phyloP scores from a whole-genome alignment of 176 grass and related monocot genomes.

The Aegilops tauschii region DNA sequence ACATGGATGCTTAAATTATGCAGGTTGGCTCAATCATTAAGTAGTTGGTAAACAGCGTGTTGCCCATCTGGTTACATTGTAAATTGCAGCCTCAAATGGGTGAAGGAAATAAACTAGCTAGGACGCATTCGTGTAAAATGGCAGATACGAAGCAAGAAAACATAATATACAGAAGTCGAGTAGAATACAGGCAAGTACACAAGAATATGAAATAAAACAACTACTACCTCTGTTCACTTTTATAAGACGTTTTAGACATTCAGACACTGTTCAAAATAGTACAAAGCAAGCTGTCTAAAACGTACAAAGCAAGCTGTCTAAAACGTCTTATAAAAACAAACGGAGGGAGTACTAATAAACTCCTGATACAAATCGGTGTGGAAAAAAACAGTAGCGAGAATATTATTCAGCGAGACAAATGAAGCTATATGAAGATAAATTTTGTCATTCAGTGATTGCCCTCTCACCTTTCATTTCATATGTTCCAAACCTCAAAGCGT shows the following conservation, averaged over 20 bases:
- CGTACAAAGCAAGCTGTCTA: too few species aligned
- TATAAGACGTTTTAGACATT: too few species aligned
- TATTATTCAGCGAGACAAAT: neutral
- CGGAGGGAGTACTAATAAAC: neutral
- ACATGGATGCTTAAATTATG: neutral
- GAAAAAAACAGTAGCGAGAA: neutral
- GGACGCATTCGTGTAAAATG: neutral
- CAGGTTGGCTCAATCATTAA: neutral
- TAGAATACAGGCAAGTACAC: neutral
- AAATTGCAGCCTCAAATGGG: neutral
- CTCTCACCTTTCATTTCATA: neutral
- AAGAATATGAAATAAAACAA: neutral
- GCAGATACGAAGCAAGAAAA: neutral
- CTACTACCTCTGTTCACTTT: too few species aligned
- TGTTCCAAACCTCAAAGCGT: neutral
- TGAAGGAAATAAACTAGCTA: conserved; percentile 23
- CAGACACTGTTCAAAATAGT: too few species aligned
- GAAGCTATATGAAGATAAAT: neutral
- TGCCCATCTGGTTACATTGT: neutral
- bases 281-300: too few species aligned
- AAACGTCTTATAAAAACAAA: too few species aligned
- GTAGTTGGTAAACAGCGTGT: neutral
- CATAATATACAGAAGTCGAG: neutral
- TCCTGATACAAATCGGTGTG: neutral
- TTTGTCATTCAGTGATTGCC: too few species aligned